These are phyloP conservation scores for Plasmodiophora brassicae DNA, from an alignment of 208 protist species.

Conservation along the genomic window DNA sequence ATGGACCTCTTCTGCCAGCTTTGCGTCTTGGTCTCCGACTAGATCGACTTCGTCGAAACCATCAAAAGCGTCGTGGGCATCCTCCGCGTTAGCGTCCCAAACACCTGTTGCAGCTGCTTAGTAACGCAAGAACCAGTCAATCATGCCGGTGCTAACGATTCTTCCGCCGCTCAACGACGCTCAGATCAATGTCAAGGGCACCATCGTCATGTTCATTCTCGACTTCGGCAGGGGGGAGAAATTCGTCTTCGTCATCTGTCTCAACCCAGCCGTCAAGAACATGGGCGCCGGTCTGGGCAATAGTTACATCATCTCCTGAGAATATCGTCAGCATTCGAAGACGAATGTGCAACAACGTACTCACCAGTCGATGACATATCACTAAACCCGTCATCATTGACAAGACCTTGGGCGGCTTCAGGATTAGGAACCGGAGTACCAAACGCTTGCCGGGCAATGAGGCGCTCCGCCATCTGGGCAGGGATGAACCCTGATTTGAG, in stretches of 20 bases:
- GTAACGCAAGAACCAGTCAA: not conserved
- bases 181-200: not conserved
- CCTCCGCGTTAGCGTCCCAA: not conserved
- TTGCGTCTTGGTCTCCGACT: not conserved
- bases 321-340: not conserved
- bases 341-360: not conserved
- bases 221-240: not conserved
- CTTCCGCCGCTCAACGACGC: not conserved
- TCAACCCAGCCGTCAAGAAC: not conserved
- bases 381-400: not conserved
- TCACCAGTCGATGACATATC: not conserved
- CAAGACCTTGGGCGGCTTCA: not conserved
- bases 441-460: not conserved
- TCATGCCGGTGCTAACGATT: not conserved
- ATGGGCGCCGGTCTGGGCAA: not conserved
- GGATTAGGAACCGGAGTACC: too few species aligned
- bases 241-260: not conserved
- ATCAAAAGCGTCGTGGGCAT: not conserved
- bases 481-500: not conserved
- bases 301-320: not conserved
- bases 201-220: not conserved
- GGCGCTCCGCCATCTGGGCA: not conserved
- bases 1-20: not conserved
- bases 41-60: not conserved
- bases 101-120: not conserved